phyloP scores from a whole-genome alignment of 2,329 filamentous ascomycete genomes.

The Phialophora chinensis region DNA sequence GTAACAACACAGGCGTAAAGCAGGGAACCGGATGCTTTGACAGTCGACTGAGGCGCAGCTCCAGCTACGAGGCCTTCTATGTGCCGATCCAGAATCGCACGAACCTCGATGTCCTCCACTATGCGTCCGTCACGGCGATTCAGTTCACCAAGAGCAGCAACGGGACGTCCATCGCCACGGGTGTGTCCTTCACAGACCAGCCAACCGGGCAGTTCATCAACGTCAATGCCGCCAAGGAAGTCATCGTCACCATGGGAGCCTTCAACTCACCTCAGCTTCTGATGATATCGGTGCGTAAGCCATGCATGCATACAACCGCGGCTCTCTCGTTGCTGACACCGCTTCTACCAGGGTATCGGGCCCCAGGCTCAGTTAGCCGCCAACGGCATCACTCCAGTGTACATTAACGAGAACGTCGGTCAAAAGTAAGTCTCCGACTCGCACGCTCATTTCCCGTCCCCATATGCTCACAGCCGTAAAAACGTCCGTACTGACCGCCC shows the following conservation, averaged over 20 bases:
- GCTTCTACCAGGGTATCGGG: conserved; percentile 44
- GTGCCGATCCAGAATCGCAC: conserved; percentile 41
- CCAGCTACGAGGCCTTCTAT: conserved; percentile 45
- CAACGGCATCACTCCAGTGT: conserved; percentile 44
- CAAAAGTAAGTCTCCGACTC: conserved; percentile 37
- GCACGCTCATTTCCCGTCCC: not conserved
- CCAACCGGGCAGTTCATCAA: conserved; percentile 30
- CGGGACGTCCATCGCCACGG: conserved; percentile 19
- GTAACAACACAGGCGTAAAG: conserved; percentile 43
- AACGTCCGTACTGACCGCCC: not conserved
- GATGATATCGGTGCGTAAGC: conserved; percentile 43
- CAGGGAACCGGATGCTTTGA: conserved; percentile 39
- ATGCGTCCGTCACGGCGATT: conserved; percentile 42
- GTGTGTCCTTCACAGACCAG: conserved; percentile 21
- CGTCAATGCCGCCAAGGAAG: conserved; percentile 41
- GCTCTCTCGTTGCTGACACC: not conserved
- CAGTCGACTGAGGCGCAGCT: conserved; percentile 41
- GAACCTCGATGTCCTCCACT: conserved; percentile 42
- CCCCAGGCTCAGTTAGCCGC: conserved; percentile 51
- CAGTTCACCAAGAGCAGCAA: conserved; percentile 29
- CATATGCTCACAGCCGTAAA: no score
- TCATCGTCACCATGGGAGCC: conserved; percentile 49
- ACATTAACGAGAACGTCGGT: conserved; percentile 45
- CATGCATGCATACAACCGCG: not conserved
- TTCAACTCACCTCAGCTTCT: conserved; percentile 49